A percentile compares a stretch with the other conserved stretches of the same genome.
These are phyloP conservation scores for Alternaria sp. DNA, from an alignment of 2,329 filamentous ascomycete species.

Conservation along the genomic window DNA sequence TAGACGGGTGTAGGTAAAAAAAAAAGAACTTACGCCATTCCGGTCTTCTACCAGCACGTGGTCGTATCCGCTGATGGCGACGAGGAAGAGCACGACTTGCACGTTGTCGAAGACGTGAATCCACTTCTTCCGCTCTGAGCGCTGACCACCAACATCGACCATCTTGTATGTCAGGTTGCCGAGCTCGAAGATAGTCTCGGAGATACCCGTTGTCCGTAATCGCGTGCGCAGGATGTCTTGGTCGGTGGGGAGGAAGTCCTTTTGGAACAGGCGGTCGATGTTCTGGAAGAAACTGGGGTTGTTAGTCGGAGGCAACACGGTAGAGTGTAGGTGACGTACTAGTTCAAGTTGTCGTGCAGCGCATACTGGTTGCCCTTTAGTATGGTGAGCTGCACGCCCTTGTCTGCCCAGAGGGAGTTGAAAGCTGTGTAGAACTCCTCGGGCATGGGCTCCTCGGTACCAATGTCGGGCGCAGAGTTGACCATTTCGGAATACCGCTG, in stretches of 20 bases:
- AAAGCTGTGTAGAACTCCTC: slow-evolving; percentile 80
- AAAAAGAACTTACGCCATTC: slow-evolving; percentile 76
- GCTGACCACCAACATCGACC: slow-evolving; percentile 93
- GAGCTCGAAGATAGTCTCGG: slow-evolving; percentile 91
- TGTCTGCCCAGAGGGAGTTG: slow-evolving; percentile 83
- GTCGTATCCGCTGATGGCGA: slow-evolving; percentile 95
- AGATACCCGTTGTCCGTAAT: slow-evolving; percentile 92
- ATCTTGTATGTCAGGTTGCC: slow-evolving; percentile 94
- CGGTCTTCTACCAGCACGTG: slow-evolving; percentile 96
- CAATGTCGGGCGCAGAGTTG: slow-evolving; percentile 81
- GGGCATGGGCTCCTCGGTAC: slow-evolving; percentile 81
- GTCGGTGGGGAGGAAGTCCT: slow-evolving; percentile 86
- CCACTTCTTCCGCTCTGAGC: slow-evolving; percentile 96
- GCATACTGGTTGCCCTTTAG: slow-evolving; percentile 95
- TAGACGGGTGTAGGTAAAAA: neutral
- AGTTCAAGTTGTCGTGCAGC: slow-evolving; percentile 91
- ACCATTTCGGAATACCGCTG: slow-evolving; percentile 82
- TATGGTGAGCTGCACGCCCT: slow-evolving; percentile 85
- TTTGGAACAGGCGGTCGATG: slow-evolving; percentile 68
- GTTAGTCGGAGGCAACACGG: slow-evolving; percentile 26
- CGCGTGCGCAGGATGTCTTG: slow-evolving; percentile 93
- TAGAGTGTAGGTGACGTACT: slow-evolving; percentile 66
- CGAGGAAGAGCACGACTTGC: slow-evolving; percentile 89
- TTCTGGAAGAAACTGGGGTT: slow-evolving; percentile 76
- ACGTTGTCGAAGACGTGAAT: slow-evolving; percentile 97